Evolutionary conservation across 441 rosid species (phyloP), one percentile per base, ranked within the genome.

Genomic region (Aleurites moluccanus): DNA sequence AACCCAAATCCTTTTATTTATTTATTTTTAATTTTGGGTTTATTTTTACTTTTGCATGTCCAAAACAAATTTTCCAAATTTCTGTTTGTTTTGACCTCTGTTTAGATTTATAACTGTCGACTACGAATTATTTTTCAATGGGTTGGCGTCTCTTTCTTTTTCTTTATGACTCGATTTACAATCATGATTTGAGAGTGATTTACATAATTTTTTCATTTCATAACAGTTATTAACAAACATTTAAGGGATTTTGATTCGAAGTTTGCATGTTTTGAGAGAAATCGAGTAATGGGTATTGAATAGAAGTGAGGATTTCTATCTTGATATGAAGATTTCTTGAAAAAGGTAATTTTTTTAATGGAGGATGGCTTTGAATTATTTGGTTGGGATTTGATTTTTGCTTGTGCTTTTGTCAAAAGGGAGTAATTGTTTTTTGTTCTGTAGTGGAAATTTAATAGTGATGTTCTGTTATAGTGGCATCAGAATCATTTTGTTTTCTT

Each of bases 81-180:
- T 75, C 38, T 49, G 44, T 10, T 20, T 30, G 4, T 52, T 30
- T 53, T 23, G 77, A 62, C 72, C 38, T 18, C 42, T 38, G 10
- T 45, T 47, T n/a, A 10, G 8, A 42, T 72, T 62, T 15, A 30
- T 67, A 72, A 16, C 49, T 20, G 56, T 76, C 55, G 78, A 60
- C 78, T 33, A 1, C 28, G 7, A 72, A 3, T 15, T 53, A 9
- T 40, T 73, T 63, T 61, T 40, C 65, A 30, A 50, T 30, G 44
- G 7, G 81, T 77, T 77, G 73, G 81, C 87, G 69, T 78, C 78
- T 49, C 55, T 64, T 60, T 63, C 50, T 76, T 23, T 75, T 40
- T 69, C 69, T 75, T 57, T 49, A 64, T 10, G 0, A n/a, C 28
- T 53, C 21, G 25, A 4, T 53, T 53, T n/a, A 13, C 10, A 13